Base-by-base conservation (phyloP, 768 basidiomycete genomes). In the Suillus americanus region DNA sequence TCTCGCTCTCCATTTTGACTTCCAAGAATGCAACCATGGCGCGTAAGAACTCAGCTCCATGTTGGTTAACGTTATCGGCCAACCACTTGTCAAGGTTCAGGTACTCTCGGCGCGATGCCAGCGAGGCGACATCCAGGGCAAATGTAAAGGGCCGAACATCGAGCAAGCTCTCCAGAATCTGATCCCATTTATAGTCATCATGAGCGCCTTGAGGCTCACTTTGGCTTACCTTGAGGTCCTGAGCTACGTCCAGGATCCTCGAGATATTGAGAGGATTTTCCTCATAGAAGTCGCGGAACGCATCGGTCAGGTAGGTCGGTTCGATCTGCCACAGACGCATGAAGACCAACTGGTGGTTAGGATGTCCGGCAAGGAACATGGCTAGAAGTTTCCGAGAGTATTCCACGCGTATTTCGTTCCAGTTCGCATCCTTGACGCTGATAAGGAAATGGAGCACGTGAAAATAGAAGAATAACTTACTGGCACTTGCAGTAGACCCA, bases 31-130 rank as follows among this genome's bases (percentile, higher is more conserved):
- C 85, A 64, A 99, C 88, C 66, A 96, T 87, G 9, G 93, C 88
- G 64, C 90, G 89, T 40, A 97, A 83, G 73, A 99, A 97, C 67
- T 94, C 92, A 35, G 84, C 84, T 9, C 94, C 94, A 66, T 96
- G 92, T 56, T 83, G 80, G 25, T 87, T 81, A 23, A 96, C 91
- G 70, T 95, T 91, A 74, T 94, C 92, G 16, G 91, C 88, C 18
- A 99, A 82, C 96, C 97, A 99, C 77, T 97, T 96, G 78, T 97
- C 96, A 53, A 99, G 82, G 71, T 99, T 95, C 70, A 99, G 82
- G 72, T 95, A 94, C 76, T 98, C 97, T 69, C 95, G 82, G 48
- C 95, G 89, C 41, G 94, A 95, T 14, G 97, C 97, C 50, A 97
- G 80, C 5, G 95, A 91, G 28, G 97, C 97, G 60, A 98, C 90